A percentile compares a stretch with the other conserved stretches of the same genome.
These are phyloP conservation scores for Buxus sempervirens DNA, from an alignment of 164 flowering plant genomes.

Conservation along the genomic window DNA sequence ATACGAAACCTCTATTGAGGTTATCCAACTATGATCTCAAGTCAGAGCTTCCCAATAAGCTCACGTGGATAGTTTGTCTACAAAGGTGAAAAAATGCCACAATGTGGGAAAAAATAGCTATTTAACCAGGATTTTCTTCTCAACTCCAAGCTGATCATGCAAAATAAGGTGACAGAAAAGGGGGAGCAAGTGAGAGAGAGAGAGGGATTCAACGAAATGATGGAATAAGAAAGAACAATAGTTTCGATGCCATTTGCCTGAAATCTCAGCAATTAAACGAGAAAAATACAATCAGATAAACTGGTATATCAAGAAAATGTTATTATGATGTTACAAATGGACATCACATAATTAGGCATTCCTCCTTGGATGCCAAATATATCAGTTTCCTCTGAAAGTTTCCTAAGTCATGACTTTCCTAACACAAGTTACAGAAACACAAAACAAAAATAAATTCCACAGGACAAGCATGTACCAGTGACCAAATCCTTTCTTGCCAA, in stretches of 20 bases:
- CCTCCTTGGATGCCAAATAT: neutral
- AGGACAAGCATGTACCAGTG: conserved; percentile 46
- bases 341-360: no score
- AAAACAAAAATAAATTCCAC: neutral
- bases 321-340: no score
- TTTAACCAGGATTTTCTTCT: no score
- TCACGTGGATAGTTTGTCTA: no score
- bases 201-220: neutral
- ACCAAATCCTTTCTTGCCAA: conserved; percentile 92
- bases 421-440: neutral
- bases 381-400: no score
- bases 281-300: neutral
- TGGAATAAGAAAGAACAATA: neutral
- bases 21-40: no score
- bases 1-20: no score
- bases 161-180: neutral
- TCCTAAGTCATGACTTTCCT: neutral
- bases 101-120: no score
- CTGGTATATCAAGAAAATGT: neutral
- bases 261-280: no score
- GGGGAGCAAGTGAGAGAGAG: neutral
- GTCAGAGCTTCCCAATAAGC: no score
- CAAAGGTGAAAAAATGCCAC: no score
- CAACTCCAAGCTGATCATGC: neutral
- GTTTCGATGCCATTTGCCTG: neutral